phyloP scores from a whole-genome alignment of 768 basidiomycete genomes.

The Lyophyllum atratum region DNA sequence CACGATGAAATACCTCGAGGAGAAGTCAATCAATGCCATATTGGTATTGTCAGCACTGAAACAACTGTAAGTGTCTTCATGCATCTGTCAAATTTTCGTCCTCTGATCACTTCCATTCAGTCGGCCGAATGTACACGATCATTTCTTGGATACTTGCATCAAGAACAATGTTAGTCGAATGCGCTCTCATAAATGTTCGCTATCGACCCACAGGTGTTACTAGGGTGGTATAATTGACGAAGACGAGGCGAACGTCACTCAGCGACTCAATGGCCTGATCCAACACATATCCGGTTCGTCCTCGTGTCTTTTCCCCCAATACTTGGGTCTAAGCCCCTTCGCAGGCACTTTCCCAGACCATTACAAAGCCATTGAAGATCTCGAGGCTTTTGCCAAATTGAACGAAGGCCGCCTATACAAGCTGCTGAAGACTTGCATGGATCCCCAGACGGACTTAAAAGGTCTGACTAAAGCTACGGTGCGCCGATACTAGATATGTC shows the following conservation, averaged over 20 bases:
- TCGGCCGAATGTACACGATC: constrained; percentile 70
- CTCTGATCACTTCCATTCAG: constrained; percentile 32
- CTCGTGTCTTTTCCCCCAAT: background rate
- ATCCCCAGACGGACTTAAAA: constrained; percentile 83
- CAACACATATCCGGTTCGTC: constrained; percentile 63
- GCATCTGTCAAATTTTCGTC: constrained; percentile 2
- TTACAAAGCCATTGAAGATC: constrained; percentile 74
- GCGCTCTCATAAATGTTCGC: background rate
- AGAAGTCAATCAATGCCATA: constrained; percentile 56
- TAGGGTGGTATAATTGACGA: constrained; percentile 92
- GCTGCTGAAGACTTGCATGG: constrained; percentile 78
- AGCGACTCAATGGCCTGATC: constrained; percentile 54
- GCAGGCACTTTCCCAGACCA: constrained; percentile 66
- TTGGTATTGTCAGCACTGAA: constrained; percentile 66
- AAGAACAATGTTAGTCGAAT: constrained; percentile 75
- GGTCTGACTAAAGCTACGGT: constrained; percentile 78
- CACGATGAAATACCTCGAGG: constrained; percentile 70
- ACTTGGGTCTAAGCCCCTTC: constrained; percentile 2
- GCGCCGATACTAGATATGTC: constrained; percentile 19
- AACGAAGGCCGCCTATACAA: constrained; percentile 90
- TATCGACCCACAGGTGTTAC: background rate
- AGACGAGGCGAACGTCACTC: constrained; percentile 64
- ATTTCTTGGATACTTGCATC: constrained; percentile 72
- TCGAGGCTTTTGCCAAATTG: constrained; percentile 79
- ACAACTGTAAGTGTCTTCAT: constrained; percentile 46